Base-by-base conservation (phyloP, 345 rosid genomes). In the Raphanus raphanistrum region DNA sequence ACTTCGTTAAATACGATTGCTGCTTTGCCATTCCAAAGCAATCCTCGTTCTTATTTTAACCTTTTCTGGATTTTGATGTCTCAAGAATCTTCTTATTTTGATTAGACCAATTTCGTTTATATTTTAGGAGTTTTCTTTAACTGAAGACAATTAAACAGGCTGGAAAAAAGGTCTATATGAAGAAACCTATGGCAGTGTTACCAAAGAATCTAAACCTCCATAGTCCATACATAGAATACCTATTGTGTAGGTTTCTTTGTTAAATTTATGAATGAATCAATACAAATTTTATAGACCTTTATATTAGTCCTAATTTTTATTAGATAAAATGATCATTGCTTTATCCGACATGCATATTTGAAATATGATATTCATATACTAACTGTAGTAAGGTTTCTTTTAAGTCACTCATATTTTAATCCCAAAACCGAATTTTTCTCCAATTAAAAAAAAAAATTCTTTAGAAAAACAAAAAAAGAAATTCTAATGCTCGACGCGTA, bases 1-100 rank as follows among this genome's bases (percentile, higher is more conserved):
- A 25, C 54, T 65, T 74, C 64, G 64, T 65, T 54, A 41, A 26
- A 33, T 54, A 64, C 43, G 8, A 15, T n/a, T 48, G 36, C 54
- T 57, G 52, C 52, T 26, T 33, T 8, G 3, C 26, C 15, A 60
- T 28, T 28, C 15, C 9, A 41, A 71, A 28, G 4, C 38, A 62
- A 29, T 13, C 3, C 17, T 15, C 52, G 25, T 72, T 29, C 8
- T 28, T 29, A 28, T 59, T 59, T 27, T 59, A 25, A 25, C 2
- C 10, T 26, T 67, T 45, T n/a, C 71, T 36, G 5, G 32, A 27
- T 41, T 72, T 16, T 58, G 8, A 45, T 45, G 48, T 72, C 61
- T 62, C 9, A 4, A 60, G 4, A 27, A 41, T 41, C 25, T 27
- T 58, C n/a, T 57, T 35, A 21, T 55, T 6, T 33, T 17, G 33